Conservation (phyloP, 2,329 filamentous ascomycete species). For the Venturia asperata region DNA sequence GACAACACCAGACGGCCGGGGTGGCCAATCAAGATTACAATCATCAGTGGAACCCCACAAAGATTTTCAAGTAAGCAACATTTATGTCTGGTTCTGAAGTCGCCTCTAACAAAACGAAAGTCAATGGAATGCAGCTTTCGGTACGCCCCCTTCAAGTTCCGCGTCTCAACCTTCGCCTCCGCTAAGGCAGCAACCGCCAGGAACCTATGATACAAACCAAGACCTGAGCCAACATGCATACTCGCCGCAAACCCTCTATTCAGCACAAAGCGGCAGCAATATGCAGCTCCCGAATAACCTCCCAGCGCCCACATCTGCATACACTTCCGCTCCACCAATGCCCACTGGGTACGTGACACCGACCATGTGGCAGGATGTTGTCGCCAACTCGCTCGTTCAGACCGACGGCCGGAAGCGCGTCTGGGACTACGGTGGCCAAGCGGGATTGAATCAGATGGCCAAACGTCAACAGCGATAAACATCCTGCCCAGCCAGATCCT, state of each 20-base stretch:
- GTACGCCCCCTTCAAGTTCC: slow-evolving; percentile 51
- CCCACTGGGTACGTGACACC: slow-evolving; percentile 37
- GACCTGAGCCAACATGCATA: slow-evolving; percentile 11
- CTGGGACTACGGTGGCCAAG: slow-evolving; percentile 31
- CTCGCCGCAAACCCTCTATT: slow-evolving; percentile 8
- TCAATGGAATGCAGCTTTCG: slow-evolving; percentile 94
- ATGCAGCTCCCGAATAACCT: slow-evolving; percentile 13
- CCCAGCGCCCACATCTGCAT: slow-evolving; percentile 1
- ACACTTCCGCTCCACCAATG: slow-evolving; percentile 2
- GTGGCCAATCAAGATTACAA: slow-evolving; percentile 52
- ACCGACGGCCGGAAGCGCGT: slow-evolving; percentile 38
- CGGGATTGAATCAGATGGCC: slow-evolving; percentile 1
- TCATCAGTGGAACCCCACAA: slow-evolving; percentile 75
- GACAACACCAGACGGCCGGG: slow-evolving; percentile 40
- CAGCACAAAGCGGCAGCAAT: slow-evolving; percentile 7
- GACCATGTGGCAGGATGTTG: slow-evolving; percentile 46
- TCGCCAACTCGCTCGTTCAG: slow-evolving; percentile 34
- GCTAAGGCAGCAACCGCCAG: slow-evolving; percentile 37
- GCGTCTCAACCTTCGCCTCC: slow-evolving; percentile 39
- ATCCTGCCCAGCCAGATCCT: not conserved
- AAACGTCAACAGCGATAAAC: slow-evolving; percentile 17
- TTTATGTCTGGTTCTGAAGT: slow-evolving; percentile 17
- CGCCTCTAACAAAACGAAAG: slow-evolving; percentile 41
- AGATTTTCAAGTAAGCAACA: slow-evolving; percentile 76
- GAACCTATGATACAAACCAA: slow-evolving; percentile 30